phyloP scores from a whole-genome alignment of 1,139 yeast genomes.

The Diutina rugosa region DNA sequence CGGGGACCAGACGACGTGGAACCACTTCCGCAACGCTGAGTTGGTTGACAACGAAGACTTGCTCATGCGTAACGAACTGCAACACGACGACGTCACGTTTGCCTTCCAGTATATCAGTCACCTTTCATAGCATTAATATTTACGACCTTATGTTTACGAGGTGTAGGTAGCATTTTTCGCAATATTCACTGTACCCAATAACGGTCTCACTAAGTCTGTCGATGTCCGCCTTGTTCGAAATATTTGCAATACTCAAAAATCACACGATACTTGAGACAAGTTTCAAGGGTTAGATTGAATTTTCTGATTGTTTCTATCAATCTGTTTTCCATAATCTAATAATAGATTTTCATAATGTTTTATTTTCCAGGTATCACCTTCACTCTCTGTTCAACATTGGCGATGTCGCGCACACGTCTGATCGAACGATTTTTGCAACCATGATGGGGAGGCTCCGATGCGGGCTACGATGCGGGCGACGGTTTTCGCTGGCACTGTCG shows the following conservation, averaged over 20 bases:
- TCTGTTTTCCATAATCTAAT: no score
- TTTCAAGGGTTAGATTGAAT: no score
- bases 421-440: neutral
- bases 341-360: no score
- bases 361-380: no score
- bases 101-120: slow-evolving; percentile 94
- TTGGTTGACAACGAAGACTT: slow-evolving; percentile 62
- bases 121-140: slow-evolving; percentile 1
- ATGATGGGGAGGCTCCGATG: neutral
- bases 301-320: no score
- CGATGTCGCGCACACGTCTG: neutral
- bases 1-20: slow-evolving; percentile 98
- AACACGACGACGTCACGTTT: slow-evolving; percentile 60
- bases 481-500: neutral
- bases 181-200: no score
- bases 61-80: slow-evolving; percentile 59
- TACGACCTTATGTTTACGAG: neutral
- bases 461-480: neutral
- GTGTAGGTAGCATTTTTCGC: no score
- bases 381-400: no score
- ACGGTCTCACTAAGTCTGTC: no score
- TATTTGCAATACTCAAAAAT: no score
- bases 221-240: no score
- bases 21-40: slow-evolving; percentile 60
- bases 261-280: no score